These are phyloP conservation scores for Multifurca ochricompacta DNA, from an alignment of 768 basidiomycete species.

Conservation along the genomic window DNA sequence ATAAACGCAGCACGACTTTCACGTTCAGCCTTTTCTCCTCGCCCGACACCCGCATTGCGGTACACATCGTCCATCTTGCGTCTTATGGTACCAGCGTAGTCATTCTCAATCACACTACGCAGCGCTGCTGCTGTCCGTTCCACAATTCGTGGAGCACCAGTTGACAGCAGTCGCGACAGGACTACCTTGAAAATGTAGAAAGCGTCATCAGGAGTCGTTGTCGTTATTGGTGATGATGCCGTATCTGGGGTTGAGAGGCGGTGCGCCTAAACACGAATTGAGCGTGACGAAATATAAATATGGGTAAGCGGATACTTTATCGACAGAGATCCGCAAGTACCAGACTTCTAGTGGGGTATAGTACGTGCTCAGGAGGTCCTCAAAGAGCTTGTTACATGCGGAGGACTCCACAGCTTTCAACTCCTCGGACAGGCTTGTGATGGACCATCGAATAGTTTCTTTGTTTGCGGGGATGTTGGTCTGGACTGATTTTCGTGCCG, in stretches of 20 bases:
- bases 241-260: conserved; percentile 70
- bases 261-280: conserved; percentile 58
- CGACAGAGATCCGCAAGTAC: conserved; percentile 81
- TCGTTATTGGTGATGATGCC: conserved; percentile 52
- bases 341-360: conserved; percentile 89
- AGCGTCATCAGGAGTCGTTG: conserved; percentile 85
- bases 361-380: conserved; percentile 59
- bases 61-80: conserved; percentile 87
- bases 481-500: neutral
- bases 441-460: neutral
- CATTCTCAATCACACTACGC: conserved; percentile 69
- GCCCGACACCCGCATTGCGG: conserved; percentile 40
- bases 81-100: conserved; percentile 75
- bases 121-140: conserved; percentile 54
- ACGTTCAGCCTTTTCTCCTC: conserved; percentile 70
- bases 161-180: conserved; percentile 66
- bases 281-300: neutral
- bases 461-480: neutral
- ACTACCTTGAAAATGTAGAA: conserved; percentile 93
- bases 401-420: conserved; percentile 38
- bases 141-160: conserved; percentile 57
- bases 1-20: conserved; percentile 78
- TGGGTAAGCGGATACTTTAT: conserved; percentile 52
- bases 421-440: conserved; percentile 9
- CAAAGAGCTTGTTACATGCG: conserved; percentile 50